Base-by-base conservation (phyloP, 169 alveolate genomes). In the Eimeria falciformis region DNA sequence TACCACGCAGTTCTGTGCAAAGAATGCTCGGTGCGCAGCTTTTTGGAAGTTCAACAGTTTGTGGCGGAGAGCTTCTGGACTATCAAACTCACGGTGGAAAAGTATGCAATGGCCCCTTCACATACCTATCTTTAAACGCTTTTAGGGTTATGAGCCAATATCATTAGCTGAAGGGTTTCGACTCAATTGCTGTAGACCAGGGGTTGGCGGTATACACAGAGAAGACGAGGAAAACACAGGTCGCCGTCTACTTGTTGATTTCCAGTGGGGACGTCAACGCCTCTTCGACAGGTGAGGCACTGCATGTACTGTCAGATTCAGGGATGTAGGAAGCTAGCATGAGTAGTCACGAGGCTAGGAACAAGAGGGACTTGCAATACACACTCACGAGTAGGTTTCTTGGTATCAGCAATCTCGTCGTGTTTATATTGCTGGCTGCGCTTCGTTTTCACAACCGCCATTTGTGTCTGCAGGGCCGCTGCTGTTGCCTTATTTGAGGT, bases 31-130 rank as follows among this genome's bases (percentile, higher is more conserved):
- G 37, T 68, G 46, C 69, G 12, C 68, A 90, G 94, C 65, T 97
- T 94, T 66, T 86, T 96, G 81, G 97, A 97, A 91, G 97, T 98
- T 17, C 95, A 97, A 87, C 95, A 97, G 79, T 99, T 98, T 93
- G 94, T 91, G 25, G 94, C 98, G 25, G 99, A 99, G 93, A 93
- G 95, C 46, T 98, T 95, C 93, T 99, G 99, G 99, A 93, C 96
- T 45, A 96, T 99, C 33, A 95, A 96, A 81, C 94, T 97, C 90
- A 92, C 95, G 21, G 56, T 93, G 82, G 93, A 91, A 33, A 94
- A 84, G 88, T 86, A 53, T 40, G 83, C n/a, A 9, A 7, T 62
- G 21, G 55, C 69, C 17, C 45, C 40, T n/a, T 25, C 77, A 23
- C 40, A 7, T n/a, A 23, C 56, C 27, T n/a, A 21, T 56, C 21